A percentile compares a stretch with the other conserved stretches of the same genome.
Evolutionary conservation across 139 green algal genomes (phyloP).

Genomic region (Picochlorum sp.): DNA sequence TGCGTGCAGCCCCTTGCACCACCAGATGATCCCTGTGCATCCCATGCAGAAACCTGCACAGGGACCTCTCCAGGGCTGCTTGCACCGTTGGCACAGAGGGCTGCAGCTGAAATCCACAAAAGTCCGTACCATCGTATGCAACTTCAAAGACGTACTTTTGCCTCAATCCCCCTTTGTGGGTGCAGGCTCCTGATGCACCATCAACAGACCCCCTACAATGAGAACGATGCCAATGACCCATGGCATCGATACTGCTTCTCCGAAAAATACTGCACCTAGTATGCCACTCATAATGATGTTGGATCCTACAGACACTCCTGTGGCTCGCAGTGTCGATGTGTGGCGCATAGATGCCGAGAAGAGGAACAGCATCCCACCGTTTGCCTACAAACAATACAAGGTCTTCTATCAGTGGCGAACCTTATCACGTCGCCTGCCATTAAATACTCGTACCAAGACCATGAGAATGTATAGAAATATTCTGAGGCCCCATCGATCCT

Average conservation of each 20-base stretch:
- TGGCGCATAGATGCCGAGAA: background rate
- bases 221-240: background rate
- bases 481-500: background rate
- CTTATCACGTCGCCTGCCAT: too few relatives aligned
- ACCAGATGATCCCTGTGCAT: background rate
- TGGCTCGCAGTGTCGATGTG: background rate
- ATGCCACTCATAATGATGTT: background rate
- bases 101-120: slow-evolving; percentile 8
- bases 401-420: too few relatives aligned
- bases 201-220: background rate
- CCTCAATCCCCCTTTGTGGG: background rate
- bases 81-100: slow-evolving; percentile 4
- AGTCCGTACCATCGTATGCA: slow-evolving; percentile 12
- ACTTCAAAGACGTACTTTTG: background rate
- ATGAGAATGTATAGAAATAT: background rate
- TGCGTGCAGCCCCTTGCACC: slow-evolving; percentile 4
- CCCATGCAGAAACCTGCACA: background rate
- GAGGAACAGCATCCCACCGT: background rate
- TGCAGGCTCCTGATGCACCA: background rate
- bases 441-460: background rate
- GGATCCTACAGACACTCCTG: background rate
- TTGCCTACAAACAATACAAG: background rate
- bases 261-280: background rate
- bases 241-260: background rate
- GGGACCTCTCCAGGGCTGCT: slow-evolving; percentile 1